Conservation (phyloP, 2,329 filamentous ascomycete genomes). For the Colletotrichum sp. region DNA sequence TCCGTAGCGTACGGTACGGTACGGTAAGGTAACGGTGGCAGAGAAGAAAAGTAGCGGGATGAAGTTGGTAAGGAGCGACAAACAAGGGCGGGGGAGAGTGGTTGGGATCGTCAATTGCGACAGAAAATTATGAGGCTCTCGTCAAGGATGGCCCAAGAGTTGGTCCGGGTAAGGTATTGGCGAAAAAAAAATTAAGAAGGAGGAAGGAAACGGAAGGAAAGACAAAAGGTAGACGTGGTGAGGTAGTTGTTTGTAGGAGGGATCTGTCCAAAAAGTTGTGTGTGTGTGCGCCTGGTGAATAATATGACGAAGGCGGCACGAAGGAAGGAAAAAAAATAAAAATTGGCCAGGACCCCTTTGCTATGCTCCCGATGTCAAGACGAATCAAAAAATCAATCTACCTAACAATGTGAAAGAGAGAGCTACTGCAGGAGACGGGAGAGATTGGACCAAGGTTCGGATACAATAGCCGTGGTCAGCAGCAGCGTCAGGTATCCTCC, state of each 20-base stretch:
- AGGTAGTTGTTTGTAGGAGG: not conserved
- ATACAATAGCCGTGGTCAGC: not conserved
- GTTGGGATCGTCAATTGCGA: not conserved
- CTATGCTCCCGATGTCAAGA: not conserved
- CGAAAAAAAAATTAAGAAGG: not conserved
- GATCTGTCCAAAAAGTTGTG: not conserved
- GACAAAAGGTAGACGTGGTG: not conserved
- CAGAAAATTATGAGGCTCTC: not conserved
- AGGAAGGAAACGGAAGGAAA: not conserved
- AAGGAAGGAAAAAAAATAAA: not conserved
- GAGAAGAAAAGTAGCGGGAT: not conserved
- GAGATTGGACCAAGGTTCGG: not conserved
- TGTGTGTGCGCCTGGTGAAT: not conserved
- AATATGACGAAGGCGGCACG: not conserved
- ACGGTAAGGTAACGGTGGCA: not conserved
- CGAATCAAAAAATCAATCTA: not conserved
- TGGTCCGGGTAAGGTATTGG: not conserved
- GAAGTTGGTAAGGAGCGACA: not conserved
- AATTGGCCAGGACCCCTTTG: not conserved
- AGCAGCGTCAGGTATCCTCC: not conserved
- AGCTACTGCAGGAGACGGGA: not conserved
- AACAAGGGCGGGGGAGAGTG: not conserved
- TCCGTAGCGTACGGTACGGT: not conserved
- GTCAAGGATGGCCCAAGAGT: not conserved
- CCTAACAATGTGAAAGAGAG: not conserved